phyloP scores from a whole-genome alignment of 2,329 filamentous ascomycete genomes.

The Sphaceloma murrayae region DNA sequence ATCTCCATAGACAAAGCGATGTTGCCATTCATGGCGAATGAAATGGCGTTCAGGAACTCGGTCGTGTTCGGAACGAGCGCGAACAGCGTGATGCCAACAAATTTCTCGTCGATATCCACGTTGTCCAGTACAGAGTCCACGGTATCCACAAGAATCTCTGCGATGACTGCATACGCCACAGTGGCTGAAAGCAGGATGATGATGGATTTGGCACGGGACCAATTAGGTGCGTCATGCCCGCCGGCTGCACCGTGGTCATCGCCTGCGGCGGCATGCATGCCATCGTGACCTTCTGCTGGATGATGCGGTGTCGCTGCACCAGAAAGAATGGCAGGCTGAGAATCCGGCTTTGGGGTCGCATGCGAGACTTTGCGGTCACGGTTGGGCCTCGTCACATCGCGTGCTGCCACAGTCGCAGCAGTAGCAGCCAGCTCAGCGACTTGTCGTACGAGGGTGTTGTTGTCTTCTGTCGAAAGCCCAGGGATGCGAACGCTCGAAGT shows the following conservation, averaged over 20 bases:
- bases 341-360: slow-evolving; percentile 30
- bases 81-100: slow-evolving; percentile 91
- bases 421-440: slow-evolving; percentile 92
- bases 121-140: slow-evolving; percentile 92
- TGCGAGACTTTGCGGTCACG: slow-evolving; percentile 37
- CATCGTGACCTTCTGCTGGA: slow-evolving; percentile 25
- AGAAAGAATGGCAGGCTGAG: slow-evolving; percentile 4
- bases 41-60: slow-evolving; percentile 97
- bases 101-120: slow-evolving; percentile 91
- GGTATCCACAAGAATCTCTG: slow-evolving; percentile 91
- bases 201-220: slow-evolving; percentile 84
- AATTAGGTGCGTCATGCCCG: slow-evolving; percentile 97
- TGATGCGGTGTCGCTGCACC: slow-evolving; percentile 2
- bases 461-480: slow-evolving; percentile 73
- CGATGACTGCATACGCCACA: slow-evolving; percentile 88
- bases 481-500: slow-evolving; percentile 37
- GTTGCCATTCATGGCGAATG: slow-evolving; percentile 99
- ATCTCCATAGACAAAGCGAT: slow-evolving; percentile 99
- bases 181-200: slow-evolving; percentile 84
- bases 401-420: slow-evolving; percentile 74
- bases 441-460: slow-evolving; percentile 68
- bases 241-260: slow-evolving; percentile 48
- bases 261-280: slow-evolving; percentile 28
- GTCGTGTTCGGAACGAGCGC: slow-evolving; percentile 96
- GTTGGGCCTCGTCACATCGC: slow-evolving; percentile 54